Percentiles rank a stretch among this genome's conserved stretches.
These are phyloP conservation scores for Hyaloscypha variabilis DNA, from an alignment of 495 filamentous ascomycete genomes.

Conservation along the genomic window DNA sequence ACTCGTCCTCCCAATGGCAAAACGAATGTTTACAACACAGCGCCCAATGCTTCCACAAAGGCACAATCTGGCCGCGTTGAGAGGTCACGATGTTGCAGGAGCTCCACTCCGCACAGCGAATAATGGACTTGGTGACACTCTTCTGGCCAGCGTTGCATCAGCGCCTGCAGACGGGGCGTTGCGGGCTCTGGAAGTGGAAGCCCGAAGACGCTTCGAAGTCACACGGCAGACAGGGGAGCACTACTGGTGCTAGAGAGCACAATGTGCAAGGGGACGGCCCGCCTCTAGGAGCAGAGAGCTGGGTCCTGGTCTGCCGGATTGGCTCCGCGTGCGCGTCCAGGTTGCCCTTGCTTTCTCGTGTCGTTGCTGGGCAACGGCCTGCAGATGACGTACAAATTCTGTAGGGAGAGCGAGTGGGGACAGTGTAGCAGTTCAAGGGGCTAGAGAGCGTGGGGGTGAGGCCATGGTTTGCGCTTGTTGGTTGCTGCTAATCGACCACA, in stretches of 20 bases:
- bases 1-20: slow-evolving; percentile 8
- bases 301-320: not conserved
- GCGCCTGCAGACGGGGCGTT: slow-evolving; percentile 8
- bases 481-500: not conserved
- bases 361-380: not conserved
- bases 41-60: slow-evolving; percentile 20
- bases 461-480: not conserved
- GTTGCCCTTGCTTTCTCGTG: not conserved
- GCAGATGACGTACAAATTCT: not conserved
- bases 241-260: no score
- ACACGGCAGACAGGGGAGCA: slow-evolving; percentile 11
- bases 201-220: not conserved
- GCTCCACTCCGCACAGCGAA: slow-evolving; percentile 23
- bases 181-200: not conserved
- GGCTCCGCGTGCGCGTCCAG: not conserved
- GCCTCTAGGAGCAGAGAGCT: slow-evolving; percentile 6
- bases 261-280: slow-evolving; percentile 8
- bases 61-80: slow-evolving; percentile 18
- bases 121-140: slow-evolving; percentile 14
- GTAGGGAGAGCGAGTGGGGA: not conserved
- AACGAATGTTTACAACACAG: slow-evolving; percentile 15
- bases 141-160: slow-evolving; percentile 8
- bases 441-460: not conserved
- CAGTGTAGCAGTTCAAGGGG: not conserved
- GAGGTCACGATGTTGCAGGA: slow-evolving; percentile 24